Percentiles rank a stretch among this genome's conserved stretches.
Conservation (phyloP, 2,329 filamentous ascomycete species). For the Rhytidhysteron rufulum region DNA sequence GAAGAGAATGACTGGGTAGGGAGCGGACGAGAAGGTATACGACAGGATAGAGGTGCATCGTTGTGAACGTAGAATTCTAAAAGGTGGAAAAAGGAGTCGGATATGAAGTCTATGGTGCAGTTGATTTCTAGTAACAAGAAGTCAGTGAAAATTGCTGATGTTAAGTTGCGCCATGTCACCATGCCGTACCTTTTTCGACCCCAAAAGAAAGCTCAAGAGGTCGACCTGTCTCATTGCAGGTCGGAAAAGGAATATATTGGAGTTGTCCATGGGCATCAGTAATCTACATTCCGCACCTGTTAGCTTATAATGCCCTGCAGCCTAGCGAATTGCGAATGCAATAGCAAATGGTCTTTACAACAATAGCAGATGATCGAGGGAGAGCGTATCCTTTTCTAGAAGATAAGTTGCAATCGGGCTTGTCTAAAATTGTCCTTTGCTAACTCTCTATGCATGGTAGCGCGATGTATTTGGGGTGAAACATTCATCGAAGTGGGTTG, state of each 20-base stretch:
- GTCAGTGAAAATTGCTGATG: not conserved
- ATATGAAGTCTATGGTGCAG: conserved; percentile 74
- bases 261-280: conserved; percentile 76
- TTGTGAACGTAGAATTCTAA: conserved; percentile 98
- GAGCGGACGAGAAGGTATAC: conserved; percentile 74
- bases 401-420: not conserved
- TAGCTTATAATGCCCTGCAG: not conserved
- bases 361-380: not conserved
- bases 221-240: conserved; percentile 80
- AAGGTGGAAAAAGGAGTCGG: conserved; percentile 79
- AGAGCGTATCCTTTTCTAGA: not conserved
- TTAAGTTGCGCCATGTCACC: not conserved
- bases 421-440: not conserved
- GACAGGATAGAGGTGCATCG: conserved; percentile 89
- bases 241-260: conserved; percentile 86
- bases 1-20: conserved; percentile 30
- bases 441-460: not conserved
- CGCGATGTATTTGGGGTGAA: too few species aligned
- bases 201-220: conserved; percentile 87
- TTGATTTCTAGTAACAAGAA: conserved; percentile 65
- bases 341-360: not conserved
- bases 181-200: conserved; percentile 53
- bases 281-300: conserved; percentile 44
- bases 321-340: not conserved
- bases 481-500: too few species aligned